Evolutionary conservation across 768 basidiomycete species (phyloP), one percentile per base, ranked within the genome.

Genomic region (Ramaria sp.): DNA sequence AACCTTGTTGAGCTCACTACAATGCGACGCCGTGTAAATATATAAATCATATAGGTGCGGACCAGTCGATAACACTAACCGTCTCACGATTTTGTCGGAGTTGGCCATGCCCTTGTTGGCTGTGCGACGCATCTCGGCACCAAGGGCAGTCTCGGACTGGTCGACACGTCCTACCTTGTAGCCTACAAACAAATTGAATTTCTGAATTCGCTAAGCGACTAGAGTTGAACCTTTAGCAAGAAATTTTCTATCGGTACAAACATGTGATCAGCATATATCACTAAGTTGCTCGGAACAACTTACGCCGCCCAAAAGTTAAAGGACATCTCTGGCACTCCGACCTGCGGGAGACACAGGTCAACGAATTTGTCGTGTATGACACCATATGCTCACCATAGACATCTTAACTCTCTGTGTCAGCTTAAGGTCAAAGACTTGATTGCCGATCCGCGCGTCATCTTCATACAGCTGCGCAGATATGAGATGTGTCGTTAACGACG

Each of bases 141-240:
- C 96, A 11, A 99, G 83, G 0, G 93, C 93, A 0, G 96, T 99
- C 72, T 99, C 96, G 0, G 86, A 83, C 69, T 99, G 96, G 65
- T 97, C 95, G 17, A 99, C 96, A 12, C 90, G 84, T 7, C 96
- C 96, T 53, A 99, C 91, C 70, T 94, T 94, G 72, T 93, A 88
- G 0, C 91, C 89, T 87, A 57, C n/a, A 37, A 31, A 17, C 39
- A 53, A 17, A 42, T 39, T 37, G 19, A 47, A 54, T 30, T 17
- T 13, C 12, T n/a, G 13, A 9, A 22, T 45, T 42, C 37, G 34
- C 38, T 39, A 54, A 22, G 17, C 15, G 37, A 17, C 24, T 20
- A 53, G 47, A 41, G 30, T 7, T 64, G 5, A 38, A 81, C 84
- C 84, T 75, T 88, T 87, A 3, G 82, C 89, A 27, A 91, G 78